Conservation (phyloP, 345 rosid genomes). For the Reutealis trisperma region DNA sequence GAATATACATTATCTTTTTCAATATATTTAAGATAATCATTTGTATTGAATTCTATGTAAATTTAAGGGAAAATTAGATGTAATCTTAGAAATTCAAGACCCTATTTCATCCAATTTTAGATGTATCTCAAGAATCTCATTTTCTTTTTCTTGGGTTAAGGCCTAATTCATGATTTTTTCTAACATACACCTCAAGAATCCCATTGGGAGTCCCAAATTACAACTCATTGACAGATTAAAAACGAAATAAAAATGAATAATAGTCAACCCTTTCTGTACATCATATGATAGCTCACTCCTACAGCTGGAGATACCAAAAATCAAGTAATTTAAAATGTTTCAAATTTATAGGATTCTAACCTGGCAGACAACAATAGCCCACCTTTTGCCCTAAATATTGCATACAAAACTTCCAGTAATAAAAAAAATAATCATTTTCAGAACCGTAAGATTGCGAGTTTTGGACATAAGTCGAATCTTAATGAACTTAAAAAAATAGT, state of each 20-base stretch:
- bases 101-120: background rate
- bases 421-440: too few species aligned
- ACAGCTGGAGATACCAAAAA: constrained; percentile 56
- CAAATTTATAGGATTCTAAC: constrained; percentile 27
- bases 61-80: background rate
- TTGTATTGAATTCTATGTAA: background rate
- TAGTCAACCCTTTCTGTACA: constrained; percentile 30
- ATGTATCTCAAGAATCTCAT: background rate
- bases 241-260: background rate
- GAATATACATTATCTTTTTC: background rate
- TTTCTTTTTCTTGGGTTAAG: too few species aligned
- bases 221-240: constrained; percentile 46
- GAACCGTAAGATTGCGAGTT: too few species aligned
- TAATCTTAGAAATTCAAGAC: background rate
- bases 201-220: constrained; percentile 24
- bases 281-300: constrained; percentile 31
- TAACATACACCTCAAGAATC: constrained; percentile 1
- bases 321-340: constrained; percentile 26
- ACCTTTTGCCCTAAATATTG: constrained; percentile 21
- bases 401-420: constrained; percentile 6
- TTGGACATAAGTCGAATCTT: too few species aligned
- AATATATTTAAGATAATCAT: background rate
- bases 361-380: constrained; percentile 46
- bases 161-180: background rate
- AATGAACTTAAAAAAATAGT: background rate